A percentile compares a stretch with the other conserved stretches of the same genome.
Conservation (phyloP, 2,329 filamentous ascomycete genomes). For the Coleophoma cylindrospora region DNA sequence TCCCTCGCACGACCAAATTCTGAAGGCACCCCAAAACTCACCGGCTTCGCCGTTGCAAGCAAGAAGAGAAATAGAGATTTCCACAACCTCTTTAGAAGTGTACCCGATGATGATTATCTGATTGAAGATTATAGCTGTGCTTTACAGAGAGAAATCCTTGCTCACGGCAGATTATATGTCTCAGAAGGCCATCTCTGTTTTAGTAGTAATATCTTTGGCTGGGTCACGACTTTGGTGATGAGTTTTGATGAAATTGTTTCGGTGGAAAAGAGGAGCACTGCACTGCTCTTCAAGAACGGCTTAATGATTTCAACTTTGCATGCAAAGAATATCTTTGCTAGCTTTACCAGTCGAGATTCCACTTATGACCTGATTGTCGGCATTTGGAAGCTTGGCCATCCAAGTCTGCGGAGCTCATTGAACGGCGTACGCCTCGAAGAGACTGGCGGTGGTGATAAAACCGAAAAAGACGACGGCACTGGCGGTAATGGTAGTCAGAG, state of each 20-base stretch:
- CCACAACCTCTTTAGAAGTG: slow-evolving; percentile 88
- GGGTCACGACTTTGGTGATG: slow-evolving; percentile 96
- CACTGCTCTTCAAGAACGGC: slow-evolving; percentile 92
- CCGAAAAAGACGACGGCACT: slow-evolving; percentile 65
- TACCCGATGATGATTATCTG: slow-evolving; percentile 94
- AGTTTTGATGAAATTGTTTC: slow-evolving; percentile 97
- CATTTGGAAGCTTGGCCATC: slow-evolving; percentile 97
- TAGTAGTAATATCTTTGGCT: slow-evolving; percentile 97
- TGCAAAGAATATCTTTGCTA: slow-evolving; percentile 92
- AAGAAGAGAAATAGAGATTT: slow-evolving; percentile 97
- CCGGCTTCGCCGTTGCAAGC: slow-evolving; percentile 92
- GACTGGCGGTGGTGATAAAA: slow-evolving; percentile 80
- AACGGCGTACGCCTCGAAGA: slow-evolving; percentile 83
- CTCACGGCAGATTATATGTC: slow-evolving; percentile 90
- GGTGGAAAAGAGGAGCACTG: slow-evolving; percentile 94
- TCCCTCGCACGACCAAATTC: slow-evolving; percentile 59
- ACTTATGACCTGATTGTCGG: slow-evolving; percentile 97
- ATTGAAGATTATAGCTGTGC: slow-evolving; percentile 99
- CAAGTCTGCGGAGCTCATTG: slow-evolving; percentile 81
- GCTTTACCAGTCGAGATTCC: slow-evolving; percentile 87
- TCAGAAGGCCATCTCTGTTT: slow-evolving; percentile 98
- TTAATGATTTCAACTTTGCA: slow-evolving; percentile 95
- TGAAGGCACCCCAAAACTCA: slow-evolving; percentile 67
- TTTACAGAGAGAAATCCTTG: slow-evolving; percentile 88
- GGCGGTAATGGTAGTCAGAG: slow-evolving; percentile 42